Conservation (phyloP, 768 basidiomycete species). For the Coprinellus micaceus region DNA sequence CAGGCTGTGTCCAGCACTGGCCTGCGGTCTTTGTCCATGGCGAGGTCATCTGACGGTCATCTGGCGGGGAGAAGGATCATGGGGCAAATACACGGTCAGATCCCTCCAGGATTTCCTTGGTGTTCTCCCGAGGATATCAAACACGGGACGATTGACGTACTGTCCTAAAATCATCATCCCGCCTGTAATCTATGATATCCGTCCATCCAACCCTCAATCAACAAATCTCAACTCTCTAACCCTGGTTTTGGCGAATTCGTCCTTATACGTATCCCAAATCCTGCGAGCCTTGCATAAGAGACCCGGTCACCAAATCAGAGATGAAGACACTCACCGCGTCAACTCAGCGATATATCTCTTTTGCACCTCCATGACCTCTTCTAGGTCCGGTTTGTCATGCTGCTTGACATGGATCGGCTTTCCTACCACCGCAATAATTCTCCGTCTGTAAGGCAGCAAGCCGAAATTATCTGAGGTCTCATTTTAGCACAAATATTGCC, state of each 20-base stretch:
- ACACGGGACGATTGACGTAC: too few species aligned
- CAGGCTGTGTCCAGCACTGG: too few species aligned
- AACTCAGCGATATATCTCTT: conserved; percentile 88
- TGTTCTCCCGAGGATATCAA: too few species aligned
- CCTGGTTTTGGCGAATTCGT: conserved; percentile 83
- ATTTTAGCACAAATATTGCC: too few species aligned
- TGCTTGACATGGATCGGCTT: conserved; percentile 79
- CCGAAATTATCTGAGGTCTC: conserved; percentile 88
- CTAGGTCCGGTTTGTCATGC: conserved; percentile 75
- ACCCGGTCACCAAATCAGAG: background rate
- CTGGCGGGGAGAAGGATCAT: too few species aligned
- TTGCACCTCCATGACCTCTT: conserved; percentile 78
- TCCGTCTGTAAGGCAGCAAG: conserved; percentile 90
- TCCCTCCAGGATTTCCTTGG: too few species aligned
- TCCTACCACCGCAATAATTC: conserved; percentile 94
- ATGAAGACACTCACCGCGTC: conserved; percentile 57
- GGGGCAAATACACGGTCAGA: too few species aligned
- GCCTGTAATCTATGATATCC: background rate
- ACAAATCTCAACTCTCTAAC: conserved; percentile 57
- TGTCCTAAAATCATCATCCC: background rate
- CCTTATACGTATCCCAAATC: conserved; percentile 96
- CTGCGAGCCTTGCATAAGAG: conserved; percentile 34
- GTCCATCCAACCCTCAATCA: background rate
- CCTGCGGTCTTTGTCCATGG: too few species aligned
- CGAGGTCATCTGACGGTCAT: too few species aligned